These are phyloP conservation scores for Populus davidiana DNA, from an alignment of 345 rosid species.

Conservation along the genomic window DNA sequence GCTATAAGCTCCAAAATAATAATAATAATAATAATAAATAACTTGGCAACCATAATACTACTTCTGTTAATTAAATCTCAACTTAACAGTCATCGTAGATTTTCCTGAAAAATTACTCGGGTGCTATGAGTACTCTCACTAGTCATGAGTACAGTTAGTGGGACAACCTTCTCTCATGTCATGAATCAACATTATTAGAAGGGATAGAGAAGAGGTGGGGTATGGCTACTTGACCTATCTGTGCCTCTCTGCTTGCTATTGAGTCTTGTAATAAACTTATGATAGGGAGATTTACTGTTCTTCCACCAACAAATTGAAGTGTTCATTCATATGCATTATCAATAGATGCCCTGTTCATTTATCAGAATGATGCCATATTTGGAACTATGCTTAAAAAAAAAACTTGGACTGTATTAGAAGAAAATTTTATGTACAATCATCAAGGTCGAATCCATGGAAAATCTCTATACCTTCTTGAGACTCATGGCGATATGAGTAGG, in stretches of 20 bases:
- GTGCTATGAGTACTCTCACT: neutral
- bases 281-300: neutral
- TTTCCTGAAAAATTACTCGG: neutral
- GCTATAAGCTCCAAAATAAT: neutral
- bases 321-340: neutral
- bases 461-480: conserved; percentile 41
- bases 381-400: neutral
- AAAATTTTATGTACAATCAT: neutral
- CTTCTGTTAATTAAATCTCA: neutral
- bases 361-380: neutral
- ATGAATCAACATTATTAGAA: neutral
- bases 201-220: neutral
- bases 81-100: neutral
- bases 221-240: neutral
- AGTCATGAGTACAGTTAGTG: neutral
- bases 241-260: neutral
- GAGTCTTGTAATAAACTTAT: neutral
- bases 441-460: neutral
- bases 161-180: neutral
- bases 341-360: neutral
- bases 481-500: conserved; percentile 42
- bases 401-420: neutral
- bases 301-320: neutral
- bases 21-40: neutral
- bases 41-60: neutral